phyloP scores from a whole-genome alignment of 1,284 basidiomycete genomes.

The Sanghuangporus baumii region DNA sequence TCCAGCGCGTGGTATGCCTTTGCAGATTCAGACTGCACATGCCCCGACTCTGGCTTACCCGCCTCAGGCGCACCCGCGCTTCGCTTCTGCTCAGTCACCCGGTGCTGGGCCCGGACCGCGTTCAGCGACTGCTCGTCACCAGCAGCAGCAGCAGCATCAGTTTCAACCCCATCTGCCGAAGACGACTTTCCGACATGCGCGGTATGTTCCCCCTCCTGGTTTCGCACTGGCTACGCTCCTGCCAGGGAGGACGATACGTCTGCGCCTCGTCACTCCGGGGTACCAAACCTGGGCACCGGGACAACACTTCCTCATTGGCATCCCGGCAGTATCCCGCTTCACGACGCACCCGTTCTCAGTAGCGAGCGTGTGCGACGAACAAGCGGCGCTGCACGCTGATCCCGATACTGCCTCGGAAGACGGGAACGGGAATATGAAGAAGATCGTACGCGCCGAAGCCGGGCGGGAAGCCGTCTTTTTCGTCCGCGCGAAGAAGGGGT shows the following conservation, averaged over 20 bases:
- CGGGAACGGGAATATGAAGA: constrained; percentile 28
- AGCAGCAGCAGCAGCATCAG: neutral
- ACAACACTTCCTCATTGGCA: constrained; percentile 70
- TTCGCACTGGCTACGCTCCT: constrained; percentile 76
- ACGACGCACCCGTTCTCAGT: constrained; percentile 83
- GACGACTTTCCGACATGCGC: constrained; percentile 10
- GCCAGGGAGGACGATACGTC: constrained; percentile 71
- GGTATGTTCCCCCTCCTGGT: constrained; percentile 53
- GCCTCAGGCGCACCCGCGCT: neutral
- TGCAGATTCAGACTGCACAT: neutral
- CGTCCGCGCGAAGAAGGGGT: constrained; percentile 71
- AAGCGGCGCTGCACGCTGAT: constrained; percentile 29
- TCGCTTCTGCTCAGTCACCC: neutral
- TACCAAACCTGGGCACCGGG: constrained; percentile 72
- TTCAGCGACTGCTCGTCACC: neutral
- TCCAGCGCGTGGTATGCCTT: neutral
- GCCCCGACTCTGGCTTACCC: neutral
- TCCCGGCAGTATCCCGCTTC: constrained; percentile 65
- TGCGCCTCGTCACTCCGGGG: constrained; percentile 62
- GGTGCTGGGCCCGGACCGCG: constrained; percentile 1
- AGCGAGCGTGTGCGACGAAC: constrained; percentile 59
- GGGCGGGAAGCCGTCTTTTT: constrained; percentile 66
- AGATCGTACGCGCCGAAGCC: constrained; percentile 30
- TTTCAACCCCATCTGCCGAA: neutral
- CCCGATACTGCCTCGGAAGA: neutral